Conservation (phyloP, 495 filamentous ascomycete species). For the Aspergillus diversus region DNA sequence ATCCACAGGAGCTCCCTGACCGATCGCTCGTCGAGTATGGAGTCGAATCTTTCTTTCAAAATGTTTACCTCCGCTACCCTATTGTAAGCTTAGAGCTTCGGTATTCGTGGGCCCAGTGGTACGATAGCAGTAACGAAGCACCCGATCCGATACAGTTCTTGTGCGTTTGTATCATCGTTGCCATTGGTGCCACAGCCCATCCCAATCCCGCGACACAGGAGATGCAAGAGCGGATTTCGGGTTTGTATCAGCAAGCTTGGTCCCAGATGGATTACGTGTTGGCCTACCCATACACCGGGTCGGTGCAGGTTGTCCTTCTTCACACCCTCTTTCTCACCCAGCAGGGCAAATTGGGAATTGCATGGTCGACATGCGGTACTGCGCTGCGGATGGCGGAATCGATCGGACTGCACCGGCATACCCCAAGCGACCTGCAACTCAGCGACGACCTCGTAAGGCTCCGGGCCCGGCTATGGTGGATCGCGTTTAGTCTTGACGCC, state of each 20-base stretch:
- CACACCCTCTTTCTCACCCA: neutral
- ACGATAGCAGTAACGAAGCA: neutral
- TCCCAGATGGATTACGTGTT: neutral
- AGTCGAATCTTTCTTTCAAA: neutral
- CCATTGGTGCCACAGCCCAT: neutral
- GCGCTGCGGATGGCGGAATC: neutral
- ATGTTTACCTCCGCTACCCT: neutral
- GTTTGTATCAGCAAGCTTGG: neutral
- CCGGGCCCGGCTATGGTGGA: neutral
- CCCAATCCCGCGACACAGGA: neutral
- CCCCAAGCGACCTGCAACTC: neutral
- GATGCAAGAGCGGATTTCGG: neutral
- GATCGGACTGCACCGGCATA: neutral
- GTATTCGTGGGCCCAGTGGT: neutral
- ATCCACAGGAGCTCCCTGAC: neutral
- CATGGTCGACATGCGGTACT: conserved; percentile 3
- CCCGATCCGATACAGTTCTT: neutral
- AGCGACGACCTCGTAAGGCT: neutral
- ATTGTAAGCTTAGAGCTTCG: neutral
- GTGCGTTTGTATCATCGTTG: neutral
- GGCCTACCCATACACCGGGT: neutral
- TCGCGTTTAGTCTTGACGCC: neutral
- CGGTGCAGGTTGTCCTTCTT: conserved; percentile 2
- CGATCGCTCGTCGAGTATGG: neutral
- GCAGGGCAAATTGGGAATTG: neutral